Percentiles rank a stretch among this genome's conserved stretches.
phyloP scores from a whole-genome alignment of 371 early-diverging fungal genomes.

The Apophysomyces variabilis region DNA sequence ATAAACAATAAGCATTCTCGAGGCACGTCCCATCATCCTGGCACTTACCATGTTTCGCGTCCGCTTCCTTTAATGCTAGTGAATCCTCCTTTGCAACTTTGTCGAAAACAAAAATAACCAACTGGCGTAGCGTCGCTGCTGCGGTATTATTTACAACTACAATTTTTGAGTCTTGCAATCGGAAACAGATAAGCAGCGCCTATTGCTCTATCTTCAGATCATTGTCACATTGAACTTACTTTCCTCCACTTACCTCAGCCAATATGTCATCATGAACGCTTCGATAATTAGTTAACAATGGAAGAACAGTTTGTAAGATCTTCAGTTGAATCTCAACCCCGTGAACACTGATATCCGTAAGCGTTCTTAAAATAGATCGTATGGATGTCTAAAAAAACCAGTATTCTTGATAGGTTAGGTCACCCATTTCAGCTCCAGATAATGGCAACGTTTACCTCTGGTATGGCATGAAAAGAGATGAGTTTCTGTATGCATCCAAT shows the following conservation, averaged over 20 bases:
- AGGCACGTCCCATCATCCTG: constrained; percentile 11
- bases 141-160: constrained; percentile 93
- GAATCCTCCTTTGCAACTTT: constrained; percentile 79
- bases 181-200: constrained; percentile 89
- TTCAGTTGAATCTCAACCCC: constrained; percentile 93
- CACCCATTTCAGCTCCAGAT: background rate
- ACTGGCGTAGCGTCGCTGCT: constrained; percentile 91
- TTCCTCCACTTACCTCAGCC: constrained; percentile 65
- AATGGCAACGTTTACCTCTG: constrained; percentile 57
- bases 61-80: constrained; percentile 28
- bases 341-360: constrained; percentile 72
- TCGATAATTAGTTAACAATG: constrained; percentile 84
- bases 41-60: constrained; percentile 43
- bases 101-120: constrained; percentile 94
- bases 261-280: constrained; percentile 81
- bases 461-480: constrained; percentile 84
- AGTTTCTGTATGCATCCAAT: constrained; percentile 89
- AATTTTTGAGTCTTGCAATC: constrained; percentile 85
- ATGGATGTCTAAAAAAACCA: constrained; percentile 60
- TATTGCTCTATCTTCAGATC: constrained; percentile 20
- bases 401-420: background rate
- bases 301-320: constrained; percentile 89
- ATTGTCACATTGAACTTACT: background rate
- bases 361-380: constrained; percentile 67
- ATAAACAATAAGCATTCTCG: background rate